Percentiles rank a stretch among this genome's conserved stretches.
phyloP scores from a whole-genome alignment of 164 flowering plant species.

The Nymphaea colorata region DNA sequence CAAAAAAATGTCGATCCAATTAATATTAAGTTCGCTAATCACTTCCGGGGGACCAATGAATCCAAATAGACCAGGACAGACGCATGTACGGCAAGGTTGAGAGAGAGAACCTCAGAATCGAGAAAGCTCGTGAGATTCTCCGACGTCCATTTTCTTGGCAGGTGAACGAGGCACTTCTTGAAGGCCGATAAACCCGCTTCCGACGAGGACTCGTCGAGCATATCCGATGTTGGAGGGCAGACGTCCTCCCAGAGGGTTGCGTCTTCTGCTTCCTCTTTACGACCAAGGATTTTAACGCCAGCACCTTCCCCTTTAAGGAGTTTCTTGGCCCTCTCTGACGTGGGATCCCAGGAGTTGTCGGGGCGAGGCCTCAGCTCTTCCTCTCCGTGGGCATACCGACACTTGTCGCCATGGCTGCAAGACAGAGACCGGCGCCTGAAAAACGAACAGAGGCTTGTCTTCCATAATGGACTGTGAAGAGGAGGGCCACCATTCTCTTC shows the following conservation, averaged over 20 bases:
- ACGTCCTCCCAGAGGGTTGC: slow-evolving; percentile 30
- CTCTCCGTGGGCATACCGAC: slow-evolving; percentile 87
- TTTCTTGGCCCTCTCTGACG: slow-evolving; percentile 81
- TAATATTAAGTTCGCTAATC: too few relatives aligned
- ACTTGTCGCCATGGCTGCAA: slow-evolving; percentile 70
- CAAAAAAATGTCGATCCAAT: too few relatives aligned
- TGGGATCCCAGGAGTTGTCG: slow-evolving; percentile 91
- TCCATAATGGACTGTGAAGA: slow-evolving; percentile 45
- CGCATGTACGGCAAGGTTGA: neutral
- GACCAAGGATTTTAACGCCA: too few relatives aligned
- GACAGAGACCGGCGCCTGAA: slow-evolving; percentile 39
- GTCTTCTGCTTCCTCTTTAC: slow-evolving; percentile 9
- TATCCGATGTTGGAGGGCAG: slow-evolving; percentile 10
- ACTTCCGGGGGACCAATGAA: too few relatives aligned
- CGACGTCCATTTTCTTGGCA: slow-evolving; percentile 66
- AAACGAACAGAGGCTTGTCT: slow-evolving; percentile 81
- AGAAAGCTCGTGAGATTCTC: slow-evolving; percentile 56
- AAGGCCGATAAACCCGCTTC: slow-evolving; percentile 13
- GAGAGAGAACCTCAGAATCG: neutral
- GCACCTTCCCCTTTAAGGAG: slow-evolving; percentile 23
- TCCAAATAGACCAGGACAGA: too few relatives aligned
- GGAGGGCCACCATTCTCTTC: slow-evolving; percentile 1
- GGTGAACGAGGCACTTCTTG: slow-evolving; percentile 57
- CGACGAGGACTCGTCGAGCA: slow-evolving; percentile 1
- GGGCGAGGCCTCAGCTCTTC: slow-evolving; percentile 67